phyloP scores from a whole-genome alignment of 2,329 filamentous ascomycete species.

The Dactylellina drechsleri region DNA sequence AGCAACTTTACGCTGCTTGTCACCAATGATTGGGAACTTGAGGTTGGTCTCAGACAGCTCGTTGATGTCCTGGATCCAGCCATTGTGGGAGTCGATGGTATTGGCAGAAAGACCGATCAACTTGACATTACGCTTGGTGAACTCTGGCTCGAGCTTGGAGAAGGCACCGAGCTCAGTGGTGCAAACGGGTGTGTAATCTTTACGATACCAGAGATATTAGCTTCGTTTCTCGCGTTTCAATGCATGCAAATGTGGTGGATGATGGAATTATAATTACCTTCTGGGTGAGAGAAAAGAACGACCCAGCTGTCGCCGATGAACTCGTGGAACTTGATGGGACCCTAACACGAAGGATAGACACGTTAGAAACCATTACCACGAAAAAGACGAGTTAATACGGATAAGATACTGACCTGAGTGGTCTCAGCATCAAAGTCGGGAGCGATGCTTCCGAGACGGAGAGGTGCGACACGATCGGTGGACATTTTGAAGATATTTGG shows the following conservation, averaged over 20 bases:
- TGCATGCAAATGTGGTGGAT: constrained; percentile 56
- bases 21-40: constrained; percentile 64
- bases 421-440: constrained; percentile 77
- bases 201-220: too few relatives aligned
- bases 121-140: constrained; percentile 71
- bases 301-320: constrained; percentile 77
- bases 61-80: constrained; percentile 68
- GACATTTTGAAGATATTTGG: background rate
- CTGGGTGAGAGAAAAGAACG: constrained; percentile 77
- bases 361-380: background rate
- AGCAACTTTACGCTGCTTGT: constrained; percentile 63
- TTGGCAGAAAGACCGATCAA: constrained; percentile 71
- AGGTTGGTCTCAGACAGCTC: constrained; percentile 61
- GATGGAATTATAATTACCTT: constrained; percentile 51
- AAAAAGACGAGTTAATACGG: too few relatives aligned
- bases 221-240: background rate
- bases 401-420: constrained; percentile 62
- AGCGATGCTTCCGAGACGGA: constrained; percentile 73
- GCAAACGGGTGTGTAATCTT: constrained; percentile 69
- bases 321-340: constrained; percentile 76
- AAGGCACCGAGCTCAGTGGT: constrained; percentile 73
- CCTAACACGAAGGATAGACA: constrained; percentile 60
- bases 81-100: constrained; percentile 68
- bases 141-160: constrained; percentile 72
- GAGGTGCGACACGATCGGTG: constrained; percentile 56